Evolutionary conservation across 2,329 filamentous ascomycete genomes (phyloP).

Genomic region (Clonostachys chloroleuca): DNA sequence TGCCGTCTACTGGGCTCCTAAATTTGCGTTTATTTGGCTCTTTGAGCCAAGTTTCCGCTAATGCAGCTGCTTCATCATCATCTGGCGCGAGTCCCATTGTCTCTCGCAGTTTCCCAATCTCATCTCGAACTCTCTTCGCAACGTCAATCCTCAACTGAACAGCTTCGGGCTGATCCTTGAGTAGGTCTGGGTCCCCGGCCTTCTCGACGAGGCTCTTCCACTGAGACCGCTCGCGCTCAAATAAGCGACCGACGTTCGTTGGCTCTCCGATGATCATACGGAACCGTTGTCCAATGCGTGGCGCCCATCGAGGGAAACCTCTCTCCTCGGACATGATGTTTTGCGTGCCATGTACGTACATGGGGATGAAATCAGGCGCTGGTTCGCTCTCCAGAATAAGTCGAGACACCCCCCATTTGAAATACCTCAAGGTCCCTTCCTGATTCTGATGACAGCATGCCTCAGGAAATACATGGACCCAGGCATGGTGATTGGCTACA

Average conservation of each 20-base stretch:
- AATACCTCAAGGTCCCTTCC: slow-evolving; percentile 80
- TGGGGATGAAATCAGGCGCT: slow-evolving; percentile 83
- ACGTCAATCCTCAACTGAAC: slow-evolving; percentile 70
- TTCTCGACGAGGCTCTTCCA: slow-evolving; percentile 65
- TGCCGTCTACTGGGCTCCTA: slow-evolving; percentile 50
- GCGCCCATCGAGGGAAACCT: slow-evolving; percentile 74
- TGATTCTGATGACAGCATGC: slow-evolving; percentile 89
- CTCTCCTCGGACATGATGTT: slow-evolving; percentile 84
- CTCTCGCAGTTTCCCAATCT: slow-evolving; percentile 74
- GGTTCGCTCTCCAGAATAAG: slow-evolving; percentile 87
- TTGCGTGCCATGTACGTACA: slow-evolving; percentile 91
- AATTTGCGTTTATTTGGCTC: slow-evolving; percentile 43
- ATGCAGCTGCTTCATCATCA: slow-evolving; percentile 70
- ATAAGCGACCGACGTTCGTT: slow-evolving; percentile 67
- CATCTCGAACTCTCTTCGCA: slow-evolving; percentile 69
- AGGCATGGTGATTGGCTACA: slow-evolving; percentile 64
- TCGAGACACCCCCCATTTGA: slow-evolving; percentile 94
- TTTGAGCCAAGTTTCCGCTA: slow-evolving; percentile 76
- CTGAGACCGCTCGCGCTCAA: slow-evolving; percentile 69
- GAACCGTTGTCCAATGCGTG: slow-evolving; percentile 67
- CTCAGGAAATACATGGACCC: slow-evolving; percentile 96
- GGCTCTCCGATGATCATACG: slow-evolving; percentile 75
- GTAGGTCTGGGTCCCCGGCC: slow-evolving; percentile 40
- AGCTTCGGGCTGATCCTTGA: slow-evolving; percentile 54
- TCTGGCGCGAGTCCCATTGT: slow-evolving; percentile 68